Conservation (phyloP, 805 yeast species). For the Wickerhamia fluorescens region DNA sequence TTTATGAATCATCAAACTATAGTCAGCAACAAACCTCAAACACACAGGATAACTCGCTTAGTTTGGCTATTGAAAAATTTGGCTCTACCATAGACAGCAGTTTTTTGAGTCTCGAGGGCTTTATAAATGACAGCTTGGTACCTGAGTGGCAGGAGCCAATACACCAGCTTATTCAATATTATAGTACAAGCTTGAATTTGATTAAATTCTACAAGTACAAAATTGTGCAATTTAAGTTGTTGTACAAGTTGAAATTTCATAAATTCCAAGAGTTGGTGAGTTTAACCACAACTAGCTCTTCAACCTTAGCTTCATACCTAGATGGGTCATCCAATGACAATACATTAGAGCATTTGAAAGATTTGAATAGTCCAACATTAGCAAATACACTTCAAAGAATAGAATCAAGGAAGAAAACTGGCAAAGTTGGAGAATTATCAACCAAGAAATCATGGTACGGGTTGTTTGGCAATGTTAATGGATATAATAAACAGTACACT, state of each 20-base stretch:
- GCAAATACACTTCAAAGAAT: constrained; percentile 26
- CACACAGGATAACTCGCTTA: constrained; percentile 15
- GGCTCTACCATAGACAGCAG: constrained; percentile 48
- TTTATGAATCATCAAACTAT: constrained; percentile 15
- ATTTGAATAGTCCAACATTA: constrained; percentile 34
- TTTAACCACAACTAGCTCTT: constrained; percentile 10
- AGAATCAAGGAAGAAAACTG: constrained; percentile 18
- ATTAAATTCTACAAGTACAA: constrained; percentile 45
- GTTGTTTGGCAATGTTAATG: constrained; percentile 35
- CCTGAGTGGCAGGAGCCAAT: constrained; percentile 46
- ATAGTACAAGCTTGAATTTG: constrained; percentile 36
- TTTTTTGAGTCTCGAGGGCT: constrained; percentile 42
- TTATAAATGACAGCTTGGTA: constrained; percentile 28
- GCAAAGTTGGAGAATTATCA: constrained; percentile 6
- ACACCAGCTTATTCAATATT: constrained; percentile 40
- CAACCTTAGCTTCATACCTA: constrained; percentile 3
- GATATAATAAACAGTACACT: constrained; percentile 13
- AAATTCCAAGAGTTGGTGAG: constrained; percentile 27
- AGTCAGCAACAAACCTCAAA: constrained; percentile 1
- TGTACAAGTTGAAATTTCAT: constrained; percentile 32
- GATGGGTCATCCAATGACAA: constrained; percentile 1
- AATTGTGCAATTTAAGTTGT: constrained; percentile 40
- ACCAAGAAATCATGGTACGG: constrained; percentile 37
- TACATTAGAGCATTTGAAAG: constrained; percentile 20
- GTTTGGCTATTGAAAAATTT: constrained; percentile 38